Evolutionary conservation across 1,139 yeast species (phyloP), one percentile per base, ranked within the genome.

Genomic region (Entelexis paramagnoliae): DNA sequence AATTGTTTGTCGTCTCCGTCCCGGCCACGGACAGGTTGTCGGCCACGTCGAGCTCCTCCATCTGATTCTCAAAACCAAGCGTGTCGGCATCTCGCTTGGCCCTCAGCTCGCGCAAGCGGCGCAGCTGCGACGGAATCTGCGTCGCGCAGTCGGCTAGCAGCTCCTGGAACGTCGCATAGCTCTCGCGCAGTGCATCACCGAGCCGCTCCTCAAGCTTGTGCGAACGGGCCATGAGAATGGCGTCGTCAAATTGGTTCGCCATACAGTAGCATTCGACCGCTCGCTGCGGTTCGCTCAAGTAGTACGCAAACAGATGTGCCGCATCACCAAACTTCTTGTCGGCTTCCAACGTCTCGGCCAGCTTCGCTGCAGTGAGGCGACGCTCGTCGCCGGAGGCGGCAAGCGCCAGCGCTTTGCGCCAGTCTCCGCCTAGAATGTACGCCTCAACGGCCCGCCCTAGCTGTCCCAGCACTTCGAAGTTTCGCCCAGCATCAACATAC

Each of bases 11-110:
- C 0, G 96, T 82, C 65, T 88, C 96, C 0, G 96, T 84, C 1
- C 95, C 93, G 0, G 97, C 97, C 57, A 93, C 77, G 0, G 97
- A 89, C 2, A 93, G 94, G 66, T 89, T 85, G 66, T 91, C 99
- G 0, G 96, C 91, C 16, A 84, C 78, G 40, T 79, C 85, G 10
- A 53, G 43, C 26, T 45, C 41, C 57, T 59, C 66, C 29, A 39
- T 19, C 22, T 48, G 44, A 64, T 82, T 87, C 63, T 87, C 91
- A 2, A 85, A 81, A 2, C 57, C 57, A 63, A 80, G 81, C 8
- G 96, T 96, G 66, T 89, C 95, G 54, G 78, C 81, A 48, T 73
- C 76, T 62, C 89, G 91, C 72, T 88, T 89, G 16, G 76, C 74
- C 61, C 98, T 77, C 52, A 93, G 73, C 61, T 88, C 97, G 51